Conservation (phyloP, 306 rosid genomes). For the Prunus salicina region DNA sequence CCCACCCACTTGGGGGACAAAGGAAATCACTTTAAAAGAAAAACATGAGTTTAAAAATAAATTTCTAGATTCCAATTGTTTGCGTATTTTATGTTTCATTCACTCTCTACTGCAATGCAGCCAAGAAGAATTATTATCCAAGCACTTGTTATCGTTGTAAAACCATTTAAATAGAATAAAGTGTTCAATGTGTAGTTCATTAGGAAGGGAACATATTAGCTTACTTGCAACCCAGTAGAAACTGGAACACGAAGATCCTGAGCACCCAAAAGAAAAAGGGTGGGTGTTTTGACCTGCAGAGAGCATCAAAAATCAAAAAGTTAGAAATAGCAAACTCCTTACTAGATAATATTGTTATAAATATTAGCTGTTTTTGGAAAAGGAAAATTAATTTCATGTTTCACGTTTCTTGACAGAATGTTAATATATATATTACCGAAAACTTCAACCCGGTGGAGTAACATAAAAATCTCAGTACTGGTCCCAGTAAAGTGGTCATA, state of each 20-base stretch:
- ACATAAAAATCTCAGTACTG: not conserved
- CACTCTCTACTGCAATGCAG: not conserved
- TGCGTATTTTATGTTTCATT: not conserved
- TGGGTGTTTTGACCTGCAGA: conserved; percentile 78
- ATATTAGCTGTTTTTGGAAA: not conserved
- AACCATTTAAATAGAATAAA: not conserved
- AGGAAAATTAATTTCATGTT: conserved; percentile 6
- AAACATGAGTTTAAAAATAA: not conserved
- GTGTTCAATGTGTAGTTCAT: not conserved
- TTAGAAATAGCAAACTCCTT: conserved; percentile 6
- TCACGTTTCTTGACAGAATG: not conserved
- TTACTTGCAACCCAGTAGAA: conserved; percentile 16
- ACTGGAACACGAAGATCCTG: conserved; percentile 64
- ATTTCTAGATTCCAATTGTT: not conserved
- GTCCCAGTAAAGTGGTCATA: not conserved
- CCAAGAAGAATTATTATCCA: not conserved
- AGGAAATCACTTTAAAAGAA: not conserved
- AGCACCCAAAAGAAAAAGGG: conserved; percentile 74
- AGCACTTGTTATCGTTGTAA: not conserved
- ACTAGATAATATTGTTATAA: not conserved
- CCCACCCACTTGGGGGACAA: not conserved
- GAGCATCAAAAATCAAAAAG: conserved; percentile 11
- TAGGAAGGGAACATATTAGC: not conserved
- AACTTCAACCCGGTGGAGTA: not conserved
- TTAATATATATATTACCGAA: no score